Evolutionary conservation across 805 yeast genomes (phyloP).

Genomic region (Wickerhamiella alocasiicola): DNA sequence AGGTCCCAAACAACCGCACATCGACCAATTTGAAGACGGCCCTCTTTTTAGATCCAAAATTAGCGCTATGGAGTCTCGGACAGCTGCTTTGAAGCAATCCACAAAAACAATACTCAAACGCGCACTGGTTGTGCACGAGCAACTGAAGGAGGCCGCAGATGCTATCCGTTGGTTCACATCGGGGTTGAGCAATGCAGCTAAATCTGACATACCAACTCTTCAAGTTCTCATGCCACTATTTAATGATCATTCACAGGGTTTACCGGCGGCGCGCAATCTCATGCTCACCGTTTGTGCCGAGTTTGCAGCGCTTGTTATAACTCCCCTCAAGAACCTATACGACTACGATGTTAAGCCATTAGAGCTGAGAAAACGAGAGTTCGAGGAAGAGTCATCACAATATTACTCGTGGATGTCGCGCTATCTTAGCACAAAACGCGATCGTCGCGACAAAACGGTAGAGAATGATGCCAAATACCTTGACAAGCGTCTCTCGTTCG

Average conservation of each 20-base stretch:
- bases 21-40: conserved; percentile 33
- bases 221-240: conserved; percentile 25
- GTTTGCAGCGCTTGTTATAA: conserved; percentile 26
- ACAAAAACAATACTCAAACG: conserved; percentile 30
- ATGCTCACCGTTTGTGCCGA: conserved; percentile 22
- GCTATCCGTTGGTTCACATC: conserved; percentile 26
- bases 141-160: conserved; percentile 26
- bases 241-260: conserved; percentile 16
- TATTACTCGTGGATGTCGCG: conserved; percentile 35
- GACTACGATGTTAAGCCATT: conserved; percentile 32
- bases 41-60: conserved; percentile 34
- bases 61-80: conserved; percentile 28
- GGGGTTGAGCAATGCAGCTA: conserved; percentile 25
- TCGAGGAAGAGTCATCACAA: conserved; percentile 34
- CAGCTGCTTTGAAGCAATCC: conserved; percentile 26
- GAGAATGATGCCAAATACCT: conserved; percentile 31
- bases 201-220: conserved; percentile 25
- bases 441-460: conserved; percentile 23
- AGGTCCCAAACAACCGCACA: conserved; percentile 13
- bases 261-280: conserved; percentile 21
- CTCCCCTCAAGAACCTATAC: conserved; percentile 30
- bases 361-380: conserved; percentile 31
- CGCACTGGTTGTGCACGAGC: conserved; percentile 25
- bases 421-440: conserved; percentile 30
- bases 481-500: conserved; percentile 31